A percentile compares a stretch with the other conserved stretches of the same genome.
phyloP scores from a whole-genome alignment of 2,329 filamentous ascomycete genomes.

The Metarhizium brunneum region DNA sequence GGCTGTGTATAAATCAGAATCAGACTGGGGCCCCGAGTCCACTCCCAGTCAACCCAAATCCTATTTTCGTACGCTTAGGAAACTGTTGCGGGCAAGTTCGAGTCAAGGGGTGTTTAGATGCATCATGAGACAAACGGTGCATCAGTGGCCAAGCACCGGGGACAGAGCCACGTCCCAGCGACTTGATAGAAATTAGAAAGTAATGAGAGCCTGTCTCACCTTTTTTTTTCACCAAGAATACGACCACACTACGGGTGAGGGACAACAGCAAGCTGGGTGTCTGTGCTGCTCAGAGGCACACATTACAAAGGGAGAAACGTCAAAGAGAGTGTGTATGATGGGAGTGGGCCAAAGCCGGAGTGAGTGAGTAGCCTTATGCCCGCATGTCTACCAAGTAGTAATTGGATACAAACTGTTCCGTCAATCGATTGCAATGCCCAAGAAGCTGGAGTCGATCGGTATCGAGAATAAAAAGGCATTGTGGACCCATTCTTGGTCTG shows the following conservation, averaged over 20 bases:
- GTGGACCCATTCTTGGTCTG: not conserved
- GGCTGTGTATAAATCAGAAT: constrained; percentile 8
- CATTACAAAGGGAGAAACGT: not conserved
- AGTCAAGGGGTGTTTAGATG: constrained; percentile 2
- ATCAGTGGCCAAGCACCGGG: constrained; percentile 9
- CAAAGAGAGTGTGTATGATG: not conserved
- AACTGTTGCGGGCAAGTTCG: not conserved
- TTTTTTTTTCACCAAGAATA: not conserved
- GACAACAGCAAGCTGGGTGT: not conserved
- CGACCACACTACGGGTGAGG: not conserved
- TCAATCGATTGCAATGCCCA: not conserved
- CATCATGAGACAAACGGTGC: constrained; percentile 11
- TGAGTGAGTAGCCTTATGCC: not conserved
- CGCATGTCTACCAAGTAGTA: not conserved
- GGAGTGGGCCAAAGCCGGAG: not conserved
- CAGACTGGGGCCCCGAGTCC: constrained; percentile 3
- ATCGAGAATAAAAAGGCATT: not conserved
- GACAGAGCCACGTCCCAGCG: not conserved
- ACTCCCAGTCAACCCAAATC: constrained; percentile 2
- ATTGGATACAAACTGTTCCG: not conserved
- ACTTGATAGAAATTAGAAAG: not conserved
- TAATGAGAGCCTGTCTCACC: not conserved
- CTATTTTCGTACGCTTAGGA: constrained; percentile 3
- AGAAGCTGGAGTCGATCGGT: not conserved
- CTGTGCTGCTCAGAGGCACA: not conserved